Base-by-base conservation (phyloP, 2,329 filamentous ascomycete species). In the Sporothrix protearum region DNA sequence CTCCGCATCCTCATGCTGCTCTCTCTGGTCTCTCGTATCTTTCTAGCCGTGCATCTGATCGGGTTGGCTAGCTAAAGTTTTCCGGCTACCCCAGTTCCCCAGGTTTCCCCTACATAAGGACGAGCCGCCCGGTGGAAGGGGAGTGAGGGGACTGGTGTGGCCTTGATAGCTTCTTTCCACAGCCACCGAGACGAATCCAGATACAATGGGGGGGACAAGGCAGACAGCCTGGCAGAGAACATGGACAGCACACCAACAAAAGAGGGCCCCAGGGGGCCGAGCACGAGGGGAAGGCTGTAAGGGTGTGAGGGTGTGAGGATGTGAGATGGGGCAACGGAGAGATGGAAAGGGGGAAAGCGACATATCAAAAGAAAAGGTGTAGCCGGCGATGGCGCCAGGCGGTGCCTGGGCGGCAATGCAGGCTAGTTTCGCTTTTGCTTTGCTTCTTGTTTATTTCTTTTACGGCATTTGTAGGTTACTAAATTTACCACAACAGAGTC, bases 301-400 rank as follows among this genome's bases (percentile, higher is more conserved):
- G 19, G 49, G 5, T 14, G 49, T 16, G 14, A 47, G 25, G 49
- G 49, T 45, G 66, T 16, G 14, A 47, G 25, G 49, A 33, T 45
- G 66, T 68, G 33, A 57, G 49, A 68, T 68, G 66, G 66, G 39
- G 66, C 47, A 68, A 57, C 49, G 66, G 66, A 68, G 33, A 68
- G 49, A 68, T 57, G 66, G 49, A 68, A 57, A 51, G 19, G 45
- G 45, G 19, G n/a, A 45, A 57, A 33, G 9, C 33, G 16, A 49
- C 42, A n/a, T 28, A 49, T 67, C 22, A 12, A 53, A 19, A 36
- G 14, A 47, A 4, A 45, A 33, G 45, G 30, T 36, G 64, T 49
- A 28, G 28, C 33, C 33, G 33, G 33, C 33, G 33, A 42, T 25
- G 63, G 28, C 53, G 53, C 9, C 53, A 36, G 33, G 33, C 33